Conservation (phyloP, 1,139 yeast species). For the Suhomyces bribrorum region DNA sequence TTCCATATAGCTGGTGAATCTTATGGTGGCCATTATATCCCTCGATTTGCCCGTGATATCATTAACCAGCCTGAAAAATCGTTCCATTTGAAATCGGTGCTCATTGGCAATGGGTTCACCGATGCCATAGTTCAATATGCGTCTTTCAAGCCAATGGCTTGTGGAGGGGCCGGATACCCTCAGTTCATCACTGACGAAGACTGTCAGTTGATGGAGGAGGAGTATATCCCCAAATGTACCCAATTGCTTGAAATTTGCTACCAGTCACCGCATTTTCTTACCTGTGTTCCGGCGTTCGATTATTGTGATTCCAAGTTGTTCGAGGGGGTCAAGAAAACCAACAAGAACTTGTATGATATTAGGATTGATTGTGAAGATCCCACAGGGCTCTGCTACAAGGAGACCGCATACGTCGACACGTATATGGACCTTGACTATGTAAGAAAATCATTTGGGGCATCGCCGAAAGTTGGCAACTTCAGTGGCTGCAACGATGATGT, state of each 20-base stretch:
- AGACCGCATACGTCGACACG: conserved; percentile 9
- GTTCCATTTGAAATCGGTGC: conserved; percentile 64
- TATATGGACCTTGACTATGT: conserved; percentile 15
- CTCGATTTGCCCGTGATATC: conserved; percentile 72
- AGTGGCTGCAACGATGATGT: conserved; percentile 3
- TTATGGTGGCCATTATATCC: conserved; percentile 83
- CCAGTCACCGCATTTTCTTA: conserved; percentile 8
- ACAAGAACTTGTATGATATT: conserved; percentile 16
- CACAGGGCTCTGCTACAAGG: conserved; percentile 12
- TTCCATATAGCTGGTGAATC: conserved; percentile 87
- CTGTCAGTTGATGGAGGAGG: conserved; percentile 33
- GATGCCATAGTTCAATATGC: conserved; percentile 68
- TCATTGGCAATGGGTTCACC: conserved; percentile 82
- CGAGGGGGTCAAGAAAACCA: conserved; percentile 12
- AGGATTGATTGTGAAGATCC: conserved; percentile 12
- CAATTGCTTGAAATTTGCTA: conserved; percentile 14
- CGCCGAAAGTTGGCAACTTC: conserved; percentile 4
- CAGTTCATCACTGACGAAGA: conserved; percentile 49
- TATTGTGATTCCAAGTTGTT: conserved; percentile 10
- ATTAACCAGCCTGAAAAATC: conserved; percentile 58
- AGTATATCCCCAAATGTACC: conserved; percentile 12
- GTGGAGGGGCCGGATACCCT: conserved; percentile 75
- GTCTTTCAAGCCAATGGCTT: conserved; percentile 76
- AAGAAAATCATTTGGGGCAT: conserved; percentile 15
- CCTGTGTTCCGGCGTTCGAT: conserved; percentile 15